Evolutionary conservation across 2,329 filamentous ascomycete species (phyloP), one percentile per base, ranked within the genome.

Genomic region (Claviceps citrina): DNA sequence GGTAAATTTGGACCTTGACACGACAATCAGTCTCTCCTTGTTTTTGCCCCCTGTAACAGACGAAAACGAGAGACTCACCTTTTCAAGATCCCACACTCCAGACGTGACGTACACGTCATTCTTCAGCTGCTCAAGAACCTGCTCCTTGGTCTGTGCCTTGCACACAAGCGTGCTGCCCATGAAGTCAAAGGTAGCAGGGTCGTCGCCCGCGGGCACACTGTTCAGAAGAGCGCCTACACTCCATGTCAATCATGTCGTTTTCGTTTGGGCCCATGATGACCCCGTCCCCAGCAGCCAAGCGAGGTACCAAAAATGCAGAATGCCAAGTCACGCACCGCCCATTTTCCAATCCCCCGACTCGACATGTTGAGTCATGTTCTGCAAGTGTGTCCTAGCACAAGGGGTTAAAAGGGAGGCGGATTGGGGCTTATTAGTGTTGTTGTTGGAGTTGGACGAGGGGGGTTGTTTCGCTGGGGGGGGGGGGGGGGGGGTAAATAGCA

Each of bases 31-130:
- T 22, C 7, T 27, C 12, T 16, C 5, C 18, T 9, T 20, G 5
- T 9, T 26, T 7, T 5, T 13, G 3, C 32, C 9, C n/a, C 2
- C 12, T 22, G 3, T 8, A 10, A 4, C n/a, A 22, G 12, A 22
- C 31, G 19, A 4, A 22, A 9, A 19, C 7, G 5, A 15, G 12
- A 5, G 3, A 10, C 56, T 51, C 45, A 74, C 74, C 51, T 81
- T 81, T 27, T 78, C 71, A 43, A 81, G 54, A 64, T 94, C 84
- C 86, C 86, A 94, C 7, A 93, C 85, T 0, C 78, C 83, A 32
- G 60, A 67, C 44, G 62, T 68, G 8, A 69, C 66, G 61, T 93
- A 94, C 8, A 86, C 64, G 62, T 94, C 86, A 36, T 73, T 68
- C 57, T 71, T 73, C 35, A 94, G 56, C 38, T 71, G 54, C 49